These are phyloP conservation scores for Polyplosphaeria fusca DNA, from an alignment of 495 filamentous ascomycete species.

Conservation along the genomic window DNA sequence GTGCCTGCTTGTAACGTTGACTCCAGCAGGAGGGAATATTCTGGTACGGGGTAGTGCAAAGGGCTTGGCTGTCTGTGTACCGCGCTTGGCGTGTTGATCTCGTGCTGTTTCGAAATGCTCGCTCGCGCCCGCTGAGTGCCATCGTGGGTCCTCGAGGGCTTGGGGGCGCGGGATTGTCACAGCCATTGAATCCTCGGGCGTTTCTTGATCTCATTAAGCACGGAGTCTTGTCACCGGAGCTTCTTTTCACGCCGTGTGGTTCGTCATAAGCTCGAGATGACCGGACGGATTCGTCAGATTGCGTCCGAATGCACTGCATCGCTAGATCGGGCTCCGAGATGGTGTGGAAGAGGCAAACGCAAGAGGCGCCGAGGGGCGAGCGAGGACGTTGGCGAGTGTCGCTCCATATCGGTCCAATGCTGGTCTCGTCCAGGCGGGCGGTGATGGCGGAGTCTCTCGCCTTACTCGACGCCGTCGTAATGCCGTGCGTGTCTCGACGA, in stretches of 20 bases:
- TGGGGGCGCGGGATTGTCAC: neutral
- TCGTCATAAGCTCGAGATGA: too few relatives aligned
- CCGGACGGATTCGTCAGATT: too few relatives aligned
- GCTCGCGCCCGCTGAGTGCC: neutral
- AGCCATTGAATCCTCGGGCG: neutral
- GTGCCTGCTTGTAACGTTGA: constrained; percentile 2
- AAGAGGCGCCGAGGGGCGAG: neutral
- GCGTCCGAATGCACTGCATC: neutral
- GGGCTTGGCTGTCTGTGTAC: constrained; percentile 19
- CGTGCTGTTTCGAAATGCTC: too few relatives aligned
- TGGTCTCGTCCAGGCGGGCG: neutral
- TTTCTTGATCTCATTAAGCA: neutral
- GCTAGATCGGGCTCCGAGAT: neutral
- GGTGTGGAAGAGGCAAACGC: too few relatives aligned
- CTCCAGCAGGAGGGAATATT: constrained; percentile 3
- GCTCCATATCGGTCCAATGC: neutral
- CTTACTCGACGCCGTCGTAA: neutral
- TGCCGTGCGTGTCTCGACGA: neutral
- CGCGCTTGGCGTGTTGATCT: neutral
- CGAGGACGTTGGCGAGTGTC: neutral
- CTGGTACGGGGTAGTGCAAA: constrained; percentile 6
- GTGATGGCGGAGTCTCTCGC: neutral
- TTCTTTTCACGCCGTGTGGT: neutral
- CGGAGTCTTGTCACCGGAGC: neutral
- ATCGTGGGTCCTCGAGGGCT: neutral